phyloP scores from a whole-genome alignment of 2,329 filamentous ascomycete species.

The Dactylonectria estremocensis region DNA sequence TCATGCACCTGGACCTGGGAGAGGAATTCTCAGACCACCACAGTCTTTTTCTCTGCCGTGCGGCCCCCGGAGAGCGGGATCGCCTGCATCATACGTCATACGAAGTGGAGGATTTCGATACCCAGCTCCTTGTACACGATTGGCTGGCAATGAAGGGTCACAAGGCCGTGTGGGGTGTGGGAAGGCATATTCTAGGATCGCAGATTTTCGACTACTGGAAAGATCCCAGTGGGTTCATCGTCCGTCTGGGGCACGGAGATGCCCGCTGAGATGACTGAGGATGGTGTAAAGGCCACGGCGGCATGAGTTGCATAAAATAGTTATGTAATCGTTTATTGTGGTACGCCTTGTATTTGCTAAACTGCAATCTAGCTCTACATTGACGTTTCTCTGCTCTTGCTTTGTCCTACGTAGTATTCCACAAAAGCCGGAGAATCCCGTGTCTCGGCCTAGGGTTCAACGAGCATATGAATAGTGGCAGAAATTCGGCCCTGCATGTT shows the following conservation, averaged over 20 bases:
- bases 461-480: too few relatives aligned
- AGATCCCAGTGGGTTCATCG: slow-evolving; percentile 45
- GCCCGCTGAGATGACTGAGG: not conserved
- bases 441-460: not conserved
- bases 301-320: not conserved
- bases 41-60: slow-evolving; percentile 7
- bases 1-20: slow-evolving; percentile 70
- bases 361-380: not conserved
- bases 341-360: not conserved
- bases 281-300: not conserved
- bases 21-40: slow-evolving; percentile 68
- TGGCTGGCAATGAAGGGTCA: slow-evolving; percentile 70
- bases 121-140: slow-evolving; percentile 72
- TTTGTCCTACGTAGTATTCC: not conserved
- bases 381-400: not conserved
- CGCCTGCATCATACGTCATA: slow-evolving; percentile 43
- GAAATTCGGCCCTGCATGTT: slow-evolving; percentile 2
- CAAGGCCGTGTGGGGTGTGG: slow-evolving; percentile 72
- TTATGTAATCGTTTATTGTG: not conserved
- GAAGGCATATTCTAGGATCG: slow-evolving; percentile 70
- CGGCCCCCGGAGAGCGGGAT: not conserved
- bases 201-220: slow-evolving; percentile 25
- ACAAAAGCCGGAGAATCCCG: slow-evolving; percentile 1
- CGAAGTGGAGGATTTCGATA: slow-evolving; percentile 73
- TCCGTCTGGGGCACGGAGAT: slow-evolving; percentile 20